Conservation (phyloP, 768 basidiomycete species). For the Epithele typhae region DNA sequence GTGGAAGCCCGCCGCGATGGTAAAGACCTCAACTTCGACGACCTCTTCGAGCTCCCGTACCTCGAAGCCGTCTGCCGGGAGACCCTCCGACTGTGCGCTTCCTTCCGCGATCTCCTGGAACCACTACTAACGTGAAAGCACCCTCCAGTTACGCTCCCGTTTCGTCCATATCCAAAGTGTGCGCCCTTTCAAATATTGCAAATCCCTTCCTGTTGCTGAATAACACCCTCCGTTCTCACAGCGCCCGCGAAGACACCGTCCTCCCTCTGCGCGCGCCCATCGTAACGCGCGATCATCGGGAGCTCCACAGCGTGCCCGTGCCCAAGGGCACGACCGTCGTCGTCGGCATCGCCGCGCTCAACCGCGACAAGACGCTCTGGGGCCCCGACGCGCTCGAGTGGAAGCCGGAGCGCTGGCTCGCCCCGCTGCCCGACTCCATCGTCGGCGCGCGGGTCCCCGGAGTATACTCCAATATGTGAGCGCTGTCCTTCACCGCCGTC, state of each 20-base stretch:
- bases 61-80: conserved; percentile 11
- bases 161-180: too few relatives aligned
- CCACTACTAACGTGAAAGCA: too few relatives aligned
- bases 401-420: conserved; percentile 22
- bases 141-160: too few relatives aligned
- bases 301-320: conserved; percentile 12
- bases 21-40: conserved; percentile 4
- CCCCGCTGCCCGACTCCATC: conserved; percentile 8
- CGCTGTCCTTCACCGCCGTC: not conserved
- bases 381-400: conserved; percentile 22
- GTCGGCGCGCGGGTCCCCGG: conserved; percentile 11
- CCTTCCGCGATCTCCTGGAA: not conserved
- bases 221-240: not conserved
- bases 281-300: conserved; percentile 4
- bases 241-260: conserved; percentile 7
- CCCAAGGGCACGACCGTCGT: conserved; percentile 16
- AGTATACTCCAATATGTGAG: conserved; percentile 14
- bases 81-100: conserved; percentile 9
- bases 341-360: conserved; percentile 16
- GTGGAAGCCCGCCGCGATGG: conserved; percentile 8
- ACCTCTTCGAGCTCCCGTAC: conserved; percentile 9
- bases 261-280: conserved; percentile 16
- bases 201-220: not conserved
- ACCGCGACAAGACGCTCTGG: conserved; percentile 21
- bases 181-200: too few relatives aligned